A percentile compares a stretch with the other conserved stretches of the same genome.
Evolutionary conservation across 148 eudicot species (phyloP).

Genomic region (Dysphania ambrosioides): DNA sequence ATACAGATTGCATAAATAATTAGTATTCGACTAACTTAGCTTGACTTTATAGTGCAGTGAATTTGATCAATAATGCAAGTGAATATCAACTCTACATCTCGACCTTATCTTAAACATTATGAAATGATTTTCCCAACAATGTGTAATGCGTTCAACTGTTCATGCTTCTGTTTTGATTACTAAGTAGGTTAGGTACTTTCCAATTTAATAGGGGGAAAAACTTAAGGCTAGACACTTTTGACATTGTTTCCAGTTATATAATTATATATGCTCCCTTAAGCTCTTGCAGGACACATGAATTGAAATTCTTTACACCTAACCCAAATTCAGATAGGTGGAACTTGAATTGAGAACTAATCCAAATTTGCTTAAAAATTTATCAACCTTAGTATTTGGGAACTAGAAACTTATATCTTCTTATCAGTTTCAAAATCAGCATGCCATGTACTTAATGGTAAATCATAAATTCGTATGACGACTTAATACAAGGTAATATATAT

Average conservation of each 20-base stretch:
- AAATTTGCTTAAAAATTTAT: too few species aligned
- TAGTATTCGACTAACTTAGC: background rate
- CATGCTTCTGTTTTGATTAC: conserved; percentile 10
- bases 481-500: too few species aligned
- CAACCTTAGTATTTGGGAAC: background rate
- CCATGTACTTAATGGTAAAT: too few species aligned
- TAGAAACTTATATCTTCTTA: too few species aligned
- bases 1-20: background rate
- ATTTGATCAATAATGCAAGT: background rate
- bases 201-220: conserved; percentile 16
- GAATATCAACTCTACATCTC: background rate
- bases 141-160: conserved; percentile 26
- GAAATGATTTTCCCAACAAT: conserved; percentile 20
- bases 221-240: background rate
- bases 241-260: background rate
- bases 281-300: conserved; percentile 6
- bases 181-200: conserved; percentile 13
- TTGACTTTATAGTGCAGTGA: background rate
- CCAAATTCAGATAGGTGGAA: too few species aligned
- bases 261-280: background rate
- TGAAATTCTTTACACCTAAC: background rate
- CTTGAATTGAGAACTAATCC: too few species aligned
- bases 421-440: too few species aligned
- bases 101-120: conserved; percentile 10
- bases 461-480: too few species aligned